These are phyloP conservation scores for Globisporangium nodosum DNA, from an alignment of 352 stramenopile species.

Conservation along the genomic window DNA sequence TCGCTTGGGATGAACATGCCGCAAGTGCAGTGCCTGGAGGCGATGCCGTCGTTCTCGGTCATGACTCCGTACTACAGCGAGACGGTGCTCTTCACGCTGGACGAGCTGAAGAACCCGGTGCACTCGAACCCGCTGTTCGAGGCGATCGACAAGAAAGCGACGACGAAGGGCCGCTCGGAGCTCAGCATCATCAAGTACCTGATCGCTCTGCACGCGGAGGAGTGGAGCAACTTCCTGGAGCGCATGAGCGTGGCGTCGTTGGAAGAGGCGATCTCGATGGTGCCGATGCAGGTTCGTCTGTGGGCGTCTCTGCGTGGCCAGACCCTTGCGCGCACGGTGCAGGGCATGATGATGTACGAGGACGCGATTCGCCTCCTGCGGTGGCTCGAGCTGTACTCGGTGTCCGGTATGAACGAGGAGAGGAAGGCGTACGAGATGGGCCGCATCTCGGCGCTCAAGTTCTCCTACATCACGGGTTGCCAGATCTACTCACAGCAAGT, in stretches of 20 bases:
- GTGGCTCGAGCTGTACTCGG: constrained; percentile 18
- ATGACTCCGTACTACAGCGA: constrained; percentile 89
- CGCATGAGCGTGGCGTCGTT: constrained; percentile 61
- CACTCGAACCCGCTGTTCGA: constrained; percentile 79
- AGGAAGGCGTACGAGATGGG: constrained; percentile 81
- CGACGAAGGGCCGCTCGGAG: constrained; percentile 65
- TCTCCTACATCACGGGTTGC: constrained; percentile 86
- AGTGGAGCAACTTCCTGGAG: constrained; percentile 88
- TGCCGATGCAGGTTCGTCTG: constrained; percentile 69
- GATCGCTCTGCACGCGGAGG: constrained; percentile 83
- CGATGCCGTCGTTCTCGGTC: constrained; percentile 86
- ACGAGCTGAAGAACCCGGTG: constrained; percentile 83
- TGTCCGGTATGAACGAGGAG: constrained; percentile 50
- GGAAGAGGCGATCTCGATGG: constrained; percentile 62
- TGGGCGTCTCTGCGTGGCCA: constrained; percentile 84
- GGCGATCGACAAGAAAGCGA: constrained; percentile 66
- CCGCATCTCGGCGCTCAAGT: constrained; percentile 81
- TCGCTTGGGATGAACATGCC: constrained; percentile 84
- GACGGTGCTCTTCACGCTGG: constrained; percentile 79
- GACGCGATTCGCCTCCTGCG: too few species aligned
- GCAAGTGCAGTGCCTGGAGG: constrained; percentile 59
- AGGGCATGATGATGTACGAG: constrained; percentile 88
- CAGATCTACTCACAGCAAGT: constrained; percentile 85
- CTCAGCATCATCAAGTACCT: constrained; percentile 87
- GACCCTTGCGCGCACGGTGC: constrained; percentile 80